Evolutionary conservation across 1,284 basidiomycete genomes (phyloP).

Genomic region (Irpex lacteus): DNA sequence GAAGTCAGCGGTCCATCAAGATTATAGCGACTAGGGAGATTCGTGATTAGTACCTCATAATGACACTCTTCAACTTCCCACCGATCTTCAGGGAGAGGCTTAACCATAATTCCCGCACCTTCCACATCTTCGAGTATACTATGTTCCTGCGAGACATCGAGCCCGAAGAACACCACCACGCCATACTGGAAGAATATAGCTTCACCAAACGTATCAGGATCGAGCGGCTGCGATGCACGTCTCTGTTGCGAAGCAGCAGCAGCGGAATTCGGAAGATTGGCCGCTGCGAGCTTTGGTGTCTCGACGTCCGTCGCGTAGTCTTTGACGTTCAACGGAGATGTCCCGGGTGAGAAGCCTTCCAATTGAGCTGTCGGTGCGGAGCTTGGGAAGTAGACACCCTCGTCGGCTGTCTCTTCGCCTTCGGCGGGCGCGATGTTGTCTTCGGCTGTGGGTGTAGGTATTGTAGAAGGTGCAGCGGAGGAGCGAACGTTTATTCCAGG

Average conservation of each 20-base stretch:
- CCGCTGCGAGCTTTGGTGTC: neutral
- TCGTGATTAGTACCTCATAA: too few species aligned
- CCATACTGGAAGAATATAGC: conserved; percentile 86
- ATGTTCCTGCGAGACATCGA: conserved; percentile 73
- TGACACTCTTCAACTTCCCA: conserved; percentile 94
- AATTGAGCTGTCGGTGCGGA: conserved; percentile 5
- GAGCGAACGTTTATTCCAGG: conserved; percentile 83
- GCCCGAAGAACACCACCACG: conserved; percentile 86
- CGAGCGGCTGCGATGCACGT: conserved; percentile 4
- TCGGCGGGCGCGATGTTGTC: conserved; percentile 66
- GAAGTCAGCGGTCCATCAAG: conserved; percentile 9
- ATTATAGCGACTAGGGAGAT: too few species aligned
- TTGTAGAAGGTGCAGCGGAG: conserved; percentile 48
- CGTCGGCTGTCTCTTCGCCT: conserved; percentile 88
- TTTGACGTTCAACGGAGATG: conserved; percentile 3
- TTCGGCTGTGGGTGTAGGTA: conserved; percentile 51
- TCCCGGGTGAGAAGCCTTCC: conserved; percentile 6
- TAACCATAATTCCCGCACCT: conserved; percentile 65
- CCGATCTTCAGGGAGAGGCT: conserved; percentile 59
- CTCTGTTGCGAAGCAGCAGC: neutral
- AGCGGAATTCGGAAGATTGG: neutral
- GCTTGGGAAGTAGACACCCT: conserved; percentile 77
- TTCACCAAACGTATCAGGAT: conserved; percentile 56
- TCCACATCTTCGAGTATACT: conserved; percentile 81
- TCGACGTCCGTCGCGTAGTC: conserved; percentile 8